These are phyloP conservation scores for Candida buenavistaensis DNA, from an alignment of 1,139 yeast species.

Conservation along the genomic window DNA sequence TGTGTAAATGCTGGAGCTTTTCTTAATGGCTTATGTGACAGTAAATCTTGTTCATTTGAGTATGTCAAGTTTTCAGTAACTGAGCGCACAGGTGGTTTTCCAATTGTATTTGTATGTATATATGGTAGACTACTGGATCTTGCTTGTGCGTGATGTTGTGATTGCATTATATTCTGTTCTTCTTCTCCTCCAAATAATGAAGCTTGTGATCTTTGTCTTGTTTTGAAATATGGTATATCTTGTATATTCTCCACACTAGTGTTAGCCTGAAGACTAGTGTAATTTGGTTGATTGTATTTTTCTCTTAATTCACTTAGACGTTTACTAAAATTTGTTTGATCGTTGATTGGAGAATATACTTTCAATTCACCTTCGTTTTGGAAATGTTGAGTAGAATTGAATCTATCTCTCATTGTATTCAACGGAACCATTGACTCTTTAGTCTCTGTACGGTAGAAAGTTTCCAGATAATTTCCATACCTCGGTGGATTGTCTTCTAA, in stretches of 20 bases:
- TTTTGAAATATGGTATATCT: neutral
- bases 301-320: conserved; percentile 10
- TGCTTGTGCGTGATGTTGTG: neutral
- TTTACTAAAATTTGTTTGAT: conserved; percentile 1
- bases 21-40: neutral
- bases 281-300: conserved; percentile 3
- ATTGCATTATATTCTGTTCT: neutral
- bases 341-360: conserved; percentile 9
- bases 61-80: conserved; percentile 3
- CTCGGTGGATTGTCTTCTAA: conserved; percentile 6
- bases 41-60: neutral
- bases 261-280: neutral
- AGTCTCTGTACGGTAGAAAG: conserved; percentile 4
- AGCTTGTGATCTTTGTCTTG: conserved; percentile 2
- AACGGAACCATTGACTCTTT: conserved; percentile 5
- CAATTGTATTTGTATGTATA: neutral
- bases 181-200: neutral
- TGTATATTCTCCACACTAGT: neutral
- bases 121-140: conserved; percentile 2
- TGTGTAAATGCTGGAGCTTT: neutral
- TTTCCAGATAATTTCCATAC: conserved; percentile 11
- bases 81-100: conserved; percentile 1
- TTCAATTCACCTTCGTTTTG: neutral
- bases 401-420: conserved; percentile 1
- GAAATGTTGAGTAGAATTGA: neutral